Conservation (phyloP, 2,329 filamentous ascomycete genomes). For the Sporothrix globosa region DNA sequence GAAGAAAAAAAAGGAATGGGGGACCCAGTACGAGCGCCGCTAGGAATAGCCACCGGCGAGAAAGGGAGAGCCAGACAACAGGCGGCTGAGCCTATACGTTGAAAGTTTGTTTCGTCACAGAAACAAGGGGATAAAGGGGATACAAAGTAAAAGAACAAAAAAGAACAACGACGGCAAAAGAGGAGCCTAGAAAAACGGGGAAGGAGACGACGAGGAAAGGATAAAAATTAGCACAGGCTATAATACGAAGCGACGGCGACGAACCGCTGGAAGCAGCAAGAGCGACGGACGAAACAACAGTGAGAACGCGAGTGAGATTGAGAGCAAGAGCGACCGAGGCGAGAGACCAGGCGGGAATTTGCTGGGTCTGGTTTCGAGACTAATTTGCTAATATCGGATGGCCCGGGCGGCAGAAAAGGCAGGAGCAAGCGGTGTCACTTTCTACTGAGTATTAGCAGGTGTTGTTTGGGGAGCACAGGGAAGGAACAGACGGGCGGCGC, state of each 20-base stretch:
- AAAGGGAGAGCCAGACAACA: conserved; percentile 14
- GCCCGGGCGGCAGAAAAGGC: conserved; percentile 32
- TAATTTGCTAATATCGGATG: conserved; percentile 36
- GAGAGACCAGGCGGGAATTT: conserved; percentile 30
- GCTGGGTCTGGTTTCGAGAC: conserved; percentile 31
- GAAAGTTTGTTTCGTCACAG: too few species aligned
- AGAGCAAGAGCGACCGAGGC: conserved; percentile 20
- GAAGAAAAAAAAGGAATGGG: conserved; percentile 27
- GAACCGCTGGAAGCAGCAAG: conserved; percentile 12
- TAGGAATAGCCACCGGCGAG: conserved; percentile 1
- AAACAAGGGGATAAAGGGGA: neutral
- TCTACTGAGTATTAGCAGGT: too few species aligned
- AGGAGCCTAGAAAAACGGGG: neutral
- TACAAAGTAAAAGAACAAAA: neutral
- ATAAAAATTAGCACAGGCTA: neutral
- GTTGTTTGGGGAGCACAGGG: conserved; percentile 7
- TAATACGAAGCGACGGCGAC: conserved; percentile 18
- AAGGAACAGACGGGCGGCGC: neutral
- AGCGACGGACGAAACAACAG: neutral
- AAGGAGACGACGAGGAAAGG: conserved; percentile 6
- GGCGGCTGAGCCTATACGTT: too few species aligned
- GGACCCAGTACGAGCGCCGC: neutral
- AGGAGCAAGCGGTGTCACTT: neutral
- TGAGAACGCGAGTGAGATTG: conserved; percentile 13
- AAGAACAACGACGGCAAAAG: neutral